Evolutionary conservation across 495 filamentous ascomycete genomes (phyloP), one percentile per base, ranked within the genome.

Genomic region (Terfezia claveryi): DNA sequence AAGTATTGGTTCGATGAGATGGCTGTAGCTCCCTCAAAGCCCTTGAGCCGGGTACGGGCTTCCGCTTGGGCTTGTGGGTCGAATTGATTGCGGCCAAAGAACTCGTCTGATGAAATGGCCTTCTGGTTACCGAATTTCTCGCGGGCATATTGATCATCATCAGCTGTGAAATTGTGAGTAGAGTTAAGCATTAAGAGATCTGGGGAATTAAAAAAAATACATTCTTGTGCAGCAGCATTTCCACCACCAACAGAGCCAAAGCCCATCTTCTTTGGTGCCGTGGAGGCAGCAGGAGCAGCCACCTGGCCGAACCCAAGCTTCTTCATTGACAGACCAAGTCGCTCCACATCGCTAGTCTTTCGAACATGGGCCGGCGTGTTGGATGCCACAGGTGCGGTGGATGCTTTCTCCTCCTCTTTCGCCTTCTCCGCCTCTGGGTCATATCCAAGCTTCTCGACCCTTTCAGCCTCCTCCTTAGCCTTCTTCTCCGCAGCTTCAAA

Each of bases 1-100:
- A 98, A 98, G 72, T 96, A 98, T 56, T 82, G 81, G 69, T 95
- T 96, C 52, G 84, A 91, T 10, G 87, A 94, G 66, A 98, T 98
- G 52, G 86, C 69, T 10, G 80, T 81, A 10, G 91, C 91, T 50
- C 91, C 85, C 66, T 96, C 91, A 65, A 98, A 98, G 20, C 87
- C 81, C 67, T 84, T 80, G 44, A 98, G 77, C 12, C 91, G 78
- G 11, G 76, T 71, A 70, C 91, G 88, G 52, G 91, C 87, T 72
- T 95, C 88, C 49, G 81, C 74, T 63, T 88, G 81, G 4, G 82
- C 80, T 37, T 72, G 70, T 36, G 88, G 79, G 61, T 98, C 86
- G 64, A 82, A 96, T 52, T 75, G 69, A 27, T 85, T 83, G 62
- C 88, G 89, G 56, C 88, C 87, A 66, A 98, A 98, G 72, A 94